Base-by-base conservation (phyloP, 192 early-diverging fungal species). In the Funneliformis mosseae region DNA sequence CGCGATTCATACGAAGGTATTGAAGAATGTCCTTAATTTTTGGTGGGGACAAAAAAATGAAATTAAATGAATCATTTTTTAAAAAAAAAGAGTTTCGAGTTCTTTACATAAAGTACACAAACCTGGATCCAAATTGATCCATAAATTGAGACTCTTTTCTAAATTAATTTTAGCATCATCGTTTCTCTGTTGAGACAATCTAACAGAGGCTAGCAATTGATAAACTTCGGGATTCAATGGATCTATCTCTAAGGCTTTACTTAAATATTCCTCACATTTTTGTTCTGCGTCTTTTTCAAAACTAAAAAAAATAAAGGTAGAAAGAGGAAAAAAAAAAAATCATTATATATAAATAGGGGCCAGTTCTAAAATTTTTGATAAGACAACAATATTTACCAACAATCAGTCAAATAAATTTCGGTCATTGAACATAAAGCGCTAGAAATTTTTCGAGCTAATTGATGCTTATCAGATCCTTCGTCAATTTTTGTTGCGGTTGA, bases 381-480 rank as follows among this genome's bases (percentile, higher is more conserved):
- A 45, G 25, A 18, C 42, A 55, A 43, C 42, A 16, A 61, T 59
- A 74, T 85, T 85, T 88, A 96, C 94, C 98, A 99, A 84, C 95
- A 97, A 83, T 99, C 98, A 0, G 98, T 98, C 85, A 99, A 91
- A 84, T 96, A 99, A 25, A 98, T 96, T 83, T 99, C 98, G 4
- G 95, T 91, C 91, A 99, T 96, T 48, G 96, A 94, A 84, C 95
- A 97, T 27, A 97, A 89, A 14, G 96, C 97, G 61, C 89, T 88
- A 0, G 96, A 91, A 75, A 95, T 92, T 81, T 97, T 96, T 38
- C 86, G 81, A 23, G 81, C 82, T 4, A 96, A 75, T 5, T 27
- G n/a, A 27, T 27, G 10, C 18, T 28, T 8, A 25, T n/a, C 3
- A 27, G 23, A 25, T 27, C 10, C 10, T n/a, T 27, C 62, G 27